Base-by-base conservation (phyloP, 306 rosid genomes). In the Sphenostylis stenocarpa region DNA sequence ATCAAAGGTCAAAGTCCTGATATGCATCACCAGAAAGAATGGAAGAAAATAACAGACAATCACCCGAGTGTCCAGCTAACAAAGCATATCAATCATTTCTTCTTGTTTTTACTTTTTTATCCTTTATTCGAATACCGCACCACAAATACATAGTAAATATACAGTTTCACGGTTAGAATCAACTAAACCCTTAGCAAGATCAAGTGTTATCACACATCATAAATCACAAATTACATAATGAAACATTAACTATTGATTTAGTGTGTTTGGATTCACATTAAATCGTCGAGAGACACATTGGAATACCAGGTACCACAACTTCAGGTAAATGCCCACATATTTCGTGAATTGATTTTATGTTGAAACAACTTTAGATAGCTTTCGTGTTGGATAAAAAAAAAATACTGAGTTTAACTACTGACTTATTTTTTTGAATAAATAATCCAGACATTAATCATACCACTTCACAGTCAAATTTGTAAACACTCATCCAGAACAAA, bases 21-120 rank as follows among this genome's bases (percentile, higher is more conserved):
- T 38, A 79, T 13, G 53, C 55, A 64, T 66, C 57, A 57, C 70
- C 16, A 62, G 36, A 67, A 68, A 77, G 77, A 66, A 31, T 56
- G 29, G 56, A 29, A 56, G 21, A 52, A 56, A 66, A 34, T 7
- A 31, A 51, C 2, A 1, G 13, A 41, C 69, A 15, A 55, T 23
- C 47, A 51, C 26, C 31, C 43, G 2, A 53, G 26, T 13, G 33
- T 23, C 3, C 52, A 26, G 52, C 57, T 21, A 41, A 47, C 48
- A 52, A 48, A 70, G 69, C 63, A 80, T 57, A 8, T 44, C 20
- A 80, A 57, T 41, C 23, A 76, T 39, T 67, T 67, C 24, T 63
- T 48, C 39, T 20, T 5, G 24, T 29, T 67, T 70, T 56, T 28
- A 78, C 49, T 55, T 34, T 45, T 39, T 71, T 64, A 52, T 73